Base-by-base conservation (phyloP, 495 filamentous ascomycete genomes). In the Penicillium angulare region DNA sequence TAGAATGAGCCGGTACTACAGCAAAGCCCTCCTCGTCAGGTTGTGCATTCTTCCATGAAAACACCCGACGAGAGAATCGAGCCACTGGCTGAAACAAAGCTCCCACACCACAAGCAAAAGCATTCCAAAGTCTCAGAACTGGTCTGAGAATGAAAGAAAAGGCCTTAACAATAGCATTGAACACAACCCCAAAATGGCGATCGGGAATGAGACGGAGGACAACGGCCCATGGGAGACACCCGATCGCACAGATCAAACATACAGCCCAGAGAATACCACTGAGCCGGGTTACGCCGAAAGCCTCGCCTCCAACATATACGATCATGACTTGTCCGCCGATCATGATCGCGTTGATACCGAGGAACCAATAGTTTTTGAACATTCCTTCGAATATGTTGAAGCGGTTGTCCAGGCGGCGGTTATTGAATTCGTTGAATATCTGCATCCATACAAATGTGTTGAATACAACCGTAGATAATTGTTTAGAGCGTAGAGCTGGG, bases 401-500 rank as follows among this genome's bases (percentile, higher is more conserved):
- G 15, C 86, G 78, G 69, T 95, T 95, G 67, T 95, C 90, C 17
- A 95, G 75, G 18, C 89, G 87, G 39, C 90, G 88, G 68, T 91
- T 92, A 77, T 93, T 95, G 82, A 90, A 92, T 64, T 92, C 86
- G 67, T 95, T 95, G 75, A 95, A 95, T 54, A 95, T 92, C 53
- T 95, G 90, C 89, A 95, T 93, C 90, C 90, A 95, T 15, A 95
- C 90, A 44, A 95, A 95, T 3, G 88, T 89, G 72, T 96, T 96
- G 80, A 96, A 96, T 5, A 96, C 86, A 36, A 95, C 75, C 1
- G 87, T 90, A 35, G 79, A 68, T 40, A 92, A 73, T 55, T 87
- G 71, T 1, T 61, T 71, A 12, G 74, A 39, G 0, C 62, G 62
- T 8, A 48, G 43, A 3, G 8, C 47, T 1, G 61, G 60, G 27